These are phyloP conservation scores for Russula foetens DNA, from an alignment of 768 basidiomycete species.

Conservation along the genomic window DNA sequence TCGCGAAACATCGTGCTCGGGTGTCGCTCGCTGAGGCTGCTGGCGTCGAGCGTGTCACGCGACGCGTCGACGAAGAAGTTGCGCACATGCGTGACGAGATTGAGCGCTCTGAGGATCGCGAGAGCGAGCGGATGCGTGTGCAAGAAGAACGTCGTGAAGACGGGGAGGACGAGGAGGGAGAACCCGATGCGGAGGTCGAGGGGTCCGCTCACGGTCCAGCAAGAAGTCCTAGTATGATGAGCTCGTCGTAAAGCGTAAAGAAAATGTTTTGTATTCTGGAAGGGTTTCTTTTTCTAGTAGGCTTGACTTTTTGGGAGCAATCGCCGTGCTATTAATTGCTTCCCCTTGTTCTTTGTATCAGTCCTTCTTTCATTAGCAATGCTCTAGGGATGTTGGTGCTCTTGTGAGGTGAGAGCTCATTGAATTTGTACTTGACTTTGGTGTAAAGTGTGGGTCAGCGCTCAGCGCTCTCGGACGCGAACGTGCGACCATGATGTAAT, in stretches of 20 bases:
- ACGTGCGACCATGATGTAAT: too few relatives aligned
- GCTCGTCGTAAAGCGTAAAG: conserved; percentile 13
- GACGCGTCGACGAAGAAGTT: conserved; percentile 81
- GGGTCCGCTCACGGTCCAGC: conserved; percentile 13
- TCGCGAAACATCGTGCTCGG: conserved; percentile 71
- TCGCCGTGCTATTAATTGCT: neutral
- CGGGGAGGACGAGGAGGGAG: conserved; percentile 10
- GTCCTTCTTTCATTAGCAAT: too few relatives aligned
- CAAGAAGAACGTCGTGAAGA: conserved; percentile 13
- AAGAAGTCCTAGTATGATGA: conserved; percentile 11
- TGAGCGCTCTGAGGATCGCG: conserved; percentile 51
- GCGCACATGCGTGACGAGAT: conserved; percentile 74
- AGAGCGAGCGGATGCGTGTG: conserved; percentile 17
- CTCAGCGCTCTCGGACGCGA: too few relatives aligned
- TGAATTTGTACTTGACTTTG: neutral
- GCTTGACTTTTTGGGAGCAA: neutral
- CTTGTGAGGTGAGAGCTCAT: too few relatives aligned
- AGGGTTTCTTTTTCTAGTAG: neutral
- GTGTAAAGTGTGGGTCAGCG: too few relatives aligned
- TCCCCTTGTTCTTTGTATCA: neutral
- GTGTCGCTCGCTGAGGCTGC: conserved; percentile 81
- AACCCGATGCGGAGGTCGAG: conserved; percentile 15
- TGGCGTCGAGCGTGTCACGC: conserved; percentile 79
- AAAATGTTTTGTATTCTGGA: too few relatives aligned
- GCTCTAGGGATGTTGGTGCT: neutral